These are phyloP conservation scores for Skeletonema grethae DNA, from an alignment of 108 stramenopile genomes.

Conservation along the genomic window DNA sequence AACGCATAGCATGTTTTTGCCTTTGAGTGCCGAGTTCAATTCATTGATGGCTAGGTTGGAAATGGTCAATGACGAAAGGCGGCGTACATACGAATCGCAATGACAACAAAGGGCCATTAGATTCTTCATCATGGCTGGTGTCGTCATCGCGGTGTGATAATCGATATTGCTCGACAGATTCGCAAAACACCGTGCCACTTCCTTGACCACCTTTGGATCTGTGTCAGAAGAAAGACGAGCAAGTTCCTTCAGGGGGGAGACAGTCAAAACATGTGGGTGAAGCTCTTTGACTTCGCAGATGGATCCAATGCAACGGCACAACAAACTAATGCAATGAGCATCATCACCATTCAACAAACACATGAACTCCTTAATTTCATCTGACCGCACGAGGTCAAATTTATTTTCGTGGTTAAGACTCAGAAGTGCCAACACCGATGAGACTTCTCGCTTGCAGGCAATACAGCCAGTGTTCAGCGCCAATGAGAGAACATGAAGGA, in stretches of 20 bases:
- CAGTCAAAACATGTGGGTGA: constrained; percentile 17
- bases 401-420: constrained; percentile 85
- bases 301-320: constrained; percentile 72
- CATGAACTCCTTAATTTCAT: constrained; percentile 30
- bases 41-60: constrained; percentile 55
- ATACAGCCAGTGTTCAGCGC: constrained; percentile 50
- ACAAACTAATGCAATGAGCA: constrained; percentile 31
- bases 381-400: constrained; percentile 62
- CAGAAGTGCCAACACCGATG: constrained; percentile 59
- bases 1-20: constrained; percentile 3
- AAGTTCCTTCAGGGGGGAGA: constrained; percentile 22
- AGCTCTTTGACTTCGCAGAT: constrained; percentile 59
- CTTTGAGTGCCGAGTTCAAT: constrained; percentile 27
- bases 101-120: constrained; percentile 14
- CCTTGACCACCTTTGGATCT: constrained; percentile 23
- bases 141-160: constrained; percentile 52
- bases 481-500: constrained; percentile 57
- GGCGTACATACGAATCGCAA: constrained; percentile 51
- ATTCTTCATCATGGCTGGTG: constrained; percentile 44
- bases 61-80: constrained; percentile 61
- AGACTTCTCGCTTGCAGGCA: constrained; percentile 63
- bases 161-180: constrained; percentile 65
- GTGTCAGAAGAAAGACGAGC: constrained; percentile 16
- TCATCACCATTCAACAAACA: constrained; percentile 22
- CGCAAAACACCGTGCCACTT: constrained; percentile 56